phyloP scores from a whole-genome alignment of 371 early-diverging fungal genomes.

The Syncephalastrum sp. region DNA sequence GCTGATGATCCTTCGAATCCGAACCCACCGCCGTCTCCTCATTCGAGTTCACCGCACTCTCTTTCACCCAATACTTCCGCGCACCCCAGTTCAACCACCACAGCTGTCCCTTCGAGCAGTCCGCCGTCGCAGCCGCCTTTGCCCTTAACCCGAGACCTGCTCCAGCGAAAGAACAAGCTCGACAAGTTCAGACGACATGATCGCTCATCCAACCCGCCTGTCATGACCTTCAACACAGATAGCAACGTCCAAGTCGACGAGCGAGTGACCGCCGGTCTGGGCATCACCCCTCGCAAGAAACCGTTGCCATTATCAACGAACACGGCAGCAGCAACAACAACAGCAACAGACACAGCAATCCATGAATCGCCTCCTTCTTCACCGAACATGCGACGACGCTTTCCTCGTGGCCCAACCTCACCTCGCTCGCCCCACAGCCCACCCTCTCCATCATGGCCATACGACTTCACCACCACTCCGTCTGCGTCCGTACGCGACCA shows the following conservation, averaged over 20 bases:
- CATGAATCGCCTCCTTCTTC: conserved; percentile 4
- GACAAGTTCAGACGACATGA: conserved; percentile 28
- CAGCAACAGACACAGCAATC: background rate
- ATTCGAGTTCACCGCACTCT: conserved; percentile 16
- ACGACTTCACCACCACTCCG: too few relatives aligned
- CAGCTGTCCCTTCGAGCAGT: background rate
- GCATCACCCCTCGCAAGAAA: conserved; percentile 17
- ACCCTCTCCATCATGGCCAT: too few relatives aligned
- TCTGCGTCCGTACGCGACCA: too few relatives aligned
- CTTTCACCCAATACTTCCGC: conserved; percentile 10
- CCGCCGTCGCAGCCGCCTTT: conserved; percentile 16
- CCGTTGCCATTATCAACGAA: conserved; percentile 4
- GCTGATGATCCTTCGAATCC: conserved; percentile 5
- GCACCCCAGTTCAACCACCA: background rate
- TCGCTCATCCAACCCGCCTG: conserved; percentile 2
- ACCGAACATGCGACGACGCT: background rate
- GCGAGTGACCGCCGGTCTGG: conserved; percentile 39
- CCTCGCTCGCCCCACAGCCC: too few relatives aligned
- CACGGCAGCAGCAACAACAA: background rate
- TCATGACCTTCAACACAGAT: conserved; percentile 12
- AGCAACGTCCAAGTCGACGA: conserved; percentile 25
- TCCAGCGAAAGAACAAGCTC: conserved; percentile 41
- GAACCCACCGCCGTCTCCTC: conserved; percentile 7
- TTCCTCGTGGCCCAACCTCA: too few relatives aligned
- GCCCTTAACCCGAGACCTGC: conserved; percentile 45